A percentile compares a stretch with the other conserved stretches of the same genome.
Evolutionary conservation across 1,284 basidiomycete genomes (phyloP).

Genomic region (Sporisorium graminicola): DNA sequence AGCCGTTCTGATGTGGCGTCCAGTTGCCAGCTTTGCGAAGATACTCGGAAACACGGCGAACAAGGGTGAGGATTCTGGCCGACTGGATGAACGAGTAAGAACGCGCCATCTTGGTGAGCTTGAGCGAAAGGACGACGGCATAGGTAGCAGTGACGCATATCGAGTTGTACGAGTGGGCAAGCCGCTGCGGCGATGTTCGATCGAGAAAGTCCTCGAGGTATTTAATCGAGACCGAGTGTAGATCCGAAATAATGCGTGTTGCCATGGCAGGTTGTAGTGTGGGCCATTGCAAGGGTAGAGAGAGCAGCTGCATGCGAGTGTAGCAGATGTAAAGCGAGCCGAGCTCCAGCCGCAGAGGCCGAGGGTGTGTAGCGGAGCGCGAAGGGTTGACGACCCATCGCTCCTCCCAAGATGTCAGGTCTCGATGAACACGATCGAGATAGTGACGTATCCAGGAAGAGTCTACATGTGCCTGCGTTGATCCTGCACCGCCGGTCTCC

Average conservation of each 20-base stretch:
- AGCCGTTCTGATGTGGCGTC: constrained; percentile 43
- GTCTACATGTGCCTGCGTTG: constrained; percentile 5
- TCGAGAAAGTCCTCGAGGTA: constrained; percentile 46
- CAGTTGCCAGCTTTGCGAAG: constrained; percentile 36
- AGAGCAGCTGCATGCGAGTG: constrained; percentile 49
- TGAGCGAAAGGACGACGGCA: constrained; percentile 40
- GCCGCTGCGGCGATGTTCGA: constrained; percentile 36
- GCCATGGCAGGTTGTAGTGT: constrained; percentile 28
- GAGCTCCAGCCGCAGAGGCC: constrained; percentile 39
- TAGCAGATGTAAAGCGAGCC: constrained; percentile 50
- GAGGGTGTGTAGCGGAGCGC: constrained; percentile 24
- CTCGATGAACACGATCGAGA: constrained; percentile 36
- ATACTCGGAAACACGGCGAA: constrained; percentile 32
- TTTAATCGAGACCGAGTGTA: constrained; percentile 37
- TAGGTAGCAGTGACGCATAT: constrained; percentile 49
- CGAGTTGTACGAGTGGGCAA: constrained; percentile 48
- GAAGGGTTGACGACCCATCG: constrained; percentile 38
- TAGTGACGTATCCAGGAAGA: constrained; percentile 37
- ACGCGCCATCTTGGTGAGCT: constrained; percentile 38
- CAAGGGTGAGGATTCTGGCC: constrained; percentile 26
- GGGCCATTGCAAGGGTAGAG: constrained; percentile 32
- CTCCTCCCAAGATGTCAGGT: constrained; percentile 43
- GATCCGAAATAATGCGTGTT: constrained; percentile 37
- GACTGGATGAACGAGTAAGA: constrained; percentile 41
- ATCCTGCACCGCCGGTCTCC: neutral